These are phyloP conservation scores for Termitomyces sp. DNA, from an alignment of 768 basidiomycete genomes.

Conservation along the genomic window DNA sequence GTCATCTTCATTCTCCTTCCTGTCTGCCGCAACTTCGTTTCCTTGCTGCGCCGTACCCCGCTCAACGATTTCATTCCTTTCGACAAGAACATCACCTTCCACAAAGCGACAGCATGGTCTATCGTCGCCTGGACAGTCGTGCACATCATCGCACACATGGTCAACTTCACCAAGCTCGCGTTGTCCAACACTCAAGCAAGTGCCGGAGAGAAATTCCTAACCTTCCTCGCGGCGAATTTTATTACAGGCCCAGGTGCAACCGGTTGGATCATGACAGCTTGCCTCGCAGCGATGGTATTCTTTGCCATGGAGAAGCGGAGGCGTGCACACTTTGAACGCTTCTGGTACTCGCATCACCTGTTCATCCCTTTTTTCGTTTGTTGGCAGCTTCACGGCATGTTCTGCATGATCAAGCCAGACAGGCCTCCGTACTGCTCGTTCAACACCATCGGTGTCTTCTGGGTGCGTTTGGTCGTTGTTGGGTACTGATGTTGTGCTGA, in stretches of 20 bases:
- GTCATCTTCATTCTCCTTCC: conserved; percentile 92
- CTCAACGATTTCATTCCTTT: conserved; percentile 87
- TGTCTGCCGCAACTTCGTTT: conserved; percentile 93
- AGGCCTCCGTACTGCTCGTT: conserved; percentile 82
- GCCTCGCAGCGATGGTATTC: conserved; percentile 75
- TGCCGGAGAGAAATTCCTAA: conserved; percentile 47
- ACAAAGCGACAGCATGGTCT: conserved; percentile 88
- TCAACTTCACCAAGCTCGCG: conserved; percentile 73
- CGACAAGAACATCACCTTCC: conserved; percentile 89
- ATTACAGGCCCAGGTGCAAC: conserved; percentile 76
- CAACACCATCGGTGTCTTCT: conserved; percentile 88
- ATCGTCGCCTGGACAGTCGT: conserved; percentile 74
- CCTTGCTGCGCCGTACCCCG: conserved; percentile 78
- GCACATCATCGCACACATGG: conserved; percentile 81
- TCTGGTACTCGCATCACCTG: conserved; percentile 87
- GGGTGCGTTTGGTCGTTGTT: conserved; percentile 47
- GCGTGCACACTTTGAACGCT: conserved; percentile 75
- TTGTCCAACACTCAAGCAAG: conserved; percentile 49
- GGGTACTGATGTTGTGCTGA: neutral
- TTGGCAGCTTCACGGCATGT: conserved; percentile 97
- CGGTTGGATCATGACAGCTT: conserved; percentile 83
- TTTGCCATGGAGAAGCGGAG: conserved; percentile 80
- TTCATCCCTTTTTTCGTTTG: conserved; percentile 89
- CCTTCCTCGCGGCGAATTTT: conserved; percentile 80
- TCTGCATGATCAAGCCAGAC: conserved; percentile 95